Evolutionary conservation across 768 basidiomycete species (phyloP), one percentile per base, ranked within the genome.

Genomic region (Ramaria sp.): DNA sequence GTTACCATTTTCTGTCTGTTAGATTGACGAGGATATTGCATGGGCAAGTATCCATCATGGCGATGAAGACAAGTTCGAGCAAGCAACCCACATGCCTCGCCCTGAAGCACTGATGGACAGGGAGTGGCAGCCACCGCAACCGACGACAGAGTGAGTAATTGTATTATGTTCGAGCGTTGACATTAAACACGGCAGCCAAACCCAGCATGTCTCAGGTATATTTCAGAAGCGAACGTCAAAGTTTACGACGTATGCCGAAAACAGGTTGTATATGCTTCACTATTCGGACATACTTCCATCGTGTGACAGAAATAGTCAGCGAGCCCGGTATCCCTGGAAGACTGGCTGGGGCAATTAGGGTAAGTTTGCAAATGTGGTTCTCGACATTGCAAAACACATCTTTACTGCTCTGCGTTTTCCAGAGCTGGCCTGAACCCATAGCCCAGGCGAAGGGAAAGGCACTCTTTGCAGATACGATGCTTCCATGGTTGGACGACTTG

Each of bases 181-280:
- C 24, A 16, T 30, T 47, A 8, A 47, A 22, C 28, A 30, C 8
- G 16, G 24, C 4, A 42, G 5, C n/a, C 10, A 22, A 15, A 24
- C 42, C 5, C 34, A 55, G 53, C 44, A 55, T 55, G 53, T 45
- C 32, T 34, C 53, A 55, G 24, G 53, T 55, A 5, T 55, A 45
- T 48, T 66, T 85, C 55, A 73, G 86, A 25, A 73, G 73, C 24
- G 85, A 86, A 62, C 70, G 85, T 25, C 84, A 86, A 68, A 82
- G 79, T 36, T 66, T 87, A 55, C 71, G 83, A 42, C 70, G 85
- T 27, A 73, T 88, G 50, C 79, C 79, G 13, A 68, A 72, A 4
- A 78, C 77, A 42, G 83, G 85, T 13, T 82, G 77, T 1, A 73
- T 86, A 32, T 66, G 82, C 38, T 88, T 88, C 65, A 82, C 79